Evolutionary conservation across 495 filamentous ascomycete genomes (phyloP), one percentile per base, ranked within the genome.

Genomic region (Hypomontagnella submonticulosa): DNA sequence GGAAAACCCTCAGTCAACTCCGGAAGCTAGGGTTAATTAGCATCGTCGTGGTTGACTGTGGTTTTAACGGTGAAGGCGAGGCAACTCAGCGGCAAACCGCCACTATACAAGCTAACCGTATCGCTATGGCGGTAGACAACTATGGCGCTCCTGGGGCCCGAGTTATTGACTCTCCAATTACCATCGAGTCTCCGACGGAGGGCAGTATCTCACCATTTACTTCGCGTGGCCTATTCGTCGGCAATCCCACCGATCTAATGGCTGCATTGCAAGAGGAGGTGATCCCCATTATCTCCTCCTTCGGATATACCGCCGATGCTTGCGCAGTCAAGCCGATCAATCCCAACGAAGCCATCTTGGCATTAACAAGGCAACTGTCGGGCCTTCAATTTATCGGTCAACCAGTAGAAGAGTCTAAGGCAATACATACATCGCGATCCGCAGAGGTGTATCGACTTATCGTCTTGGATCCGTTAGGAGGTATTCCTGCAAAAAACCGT

Each of bases 391-490:
- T 81, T 27, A 56, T 71, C 10, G 70, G 63, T 3, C 38, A 52
- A 4, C 27, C 60, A 0, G 79, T 87, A 33, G 80, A 83, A 50
- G 81, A 84, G 50, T 76, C 79, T 3, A 63, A 73, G 27, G 36
- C 74, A 3, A 82, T 76, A 32, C 79, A 85, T 37, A 66, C 72
- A 16, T 79, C 85, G 33, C 71, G 73, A 32, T 59, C 71, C 13
- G 85, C 91, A 2, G 83, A 87, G 5, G 77, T 98, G 1, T 95
- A 98, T 67, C 84, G 95, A 3, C 80, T 99, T 20, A 94, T 99
- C 66, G 80, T 98, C 19, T 81, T 99, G 12, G 96, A 99, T 76
- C 90, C 91, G 0, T 73, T 90, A 1, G 95, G 95, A 4, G 95
- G 96, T 6, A 93, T 95, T 49, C 96, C 95, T 1, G 83, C 89